Evolutionary conservation across 163 green algal genomes (phyloP).

Genomic region (Trebouxia gelatinosa): DNA sequence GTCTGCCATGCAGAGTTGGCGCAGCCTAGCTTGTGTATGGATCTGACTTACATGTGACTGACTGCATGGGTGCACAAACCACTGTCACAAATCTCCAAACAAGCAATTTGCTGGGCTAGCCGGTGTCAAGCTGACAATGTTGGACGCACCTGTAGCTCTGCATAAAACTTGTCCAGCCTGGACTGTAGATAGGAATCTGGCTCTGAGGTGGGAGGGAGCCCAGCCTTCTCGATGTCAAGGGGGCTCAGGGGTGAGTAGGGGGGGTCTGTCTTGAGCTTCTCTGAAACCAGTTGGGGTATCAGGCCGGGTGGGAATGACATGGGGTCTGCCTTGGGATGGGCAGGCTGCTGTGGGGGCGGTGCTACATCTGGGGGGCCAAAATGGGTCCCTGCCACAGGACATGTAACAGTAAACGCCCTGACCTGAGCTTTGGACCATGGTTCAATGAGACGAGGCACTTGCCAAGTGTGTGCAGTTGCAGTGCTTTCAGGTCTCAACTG

Average conservation of each 20-base stretch:
- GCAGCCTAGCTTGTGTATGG: too few relatives aligned
- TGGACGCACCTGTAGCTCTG: constrained; percentile 51
- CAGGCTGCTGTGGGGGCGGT: not conserved
- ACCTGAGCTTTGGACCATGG: too few relatives aligned
- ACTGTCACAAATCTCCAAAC: too few relatives aligned
- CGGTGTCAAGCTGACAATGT: too few relatives aligned
- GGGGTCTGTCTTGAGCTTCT: constrained; percentile 55
- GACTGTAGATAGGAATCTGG: constrained; percentile 73
- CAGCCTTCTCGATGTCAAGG: constrained; percentile 61
- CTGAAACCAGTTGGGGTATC: constrained; percentile 42
- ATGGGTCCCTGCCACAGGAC: too few relatives aligned
- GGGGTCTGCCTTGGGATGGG: constrained; percentile 34
- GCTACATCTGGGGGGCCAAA: constrained; percentile 1
- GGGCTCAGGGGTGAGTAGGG: constrained; percentile 70
- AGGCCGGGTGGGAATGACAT: constrained; percentile 61
- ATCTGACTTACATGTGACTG: too few relatives aligned
- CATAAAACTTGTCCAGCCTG: constrained; percentile 76
- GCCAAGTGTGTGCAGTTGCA: too few relatives aligned
- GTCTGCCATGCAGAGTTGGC: too few relatives aligned
- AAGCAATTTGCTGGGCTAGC: too few relatives aligned
- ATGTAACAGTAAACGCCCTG: too few relatives aligned
- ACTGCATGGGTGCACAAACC: too few relatives aligned
- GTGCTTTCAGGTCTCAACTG: constrained; percentile 1
- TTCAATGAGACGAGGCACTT: too few relatives aligned
- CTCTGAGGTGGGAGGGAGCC: constrained; percentile 49